Conservation (phyloP, 331 rosid genomes). For the Acacia concinna region DNA sequence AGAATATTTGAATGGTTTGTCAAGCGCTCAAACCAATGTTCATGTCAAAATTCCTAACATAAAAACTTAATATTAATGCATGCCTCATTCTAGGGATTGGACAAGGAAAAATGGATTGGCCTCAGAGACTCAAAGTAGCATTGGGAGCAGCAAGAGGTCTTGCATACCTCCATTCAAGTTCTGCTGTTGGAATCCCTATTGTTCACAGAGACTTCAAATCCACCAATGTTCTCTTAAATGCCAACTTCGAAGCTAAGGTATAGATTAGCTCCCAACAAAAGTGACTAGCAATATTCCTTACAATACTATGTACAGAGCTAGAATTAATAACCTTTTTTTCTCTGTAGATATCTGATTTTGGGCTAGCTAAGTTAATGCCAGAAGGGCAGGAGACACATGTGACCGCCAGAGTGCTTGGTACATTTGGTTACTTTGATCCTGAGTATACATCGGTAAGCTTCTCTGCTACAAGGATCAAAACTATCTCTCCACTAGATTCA, state of each 20-base stretch:
- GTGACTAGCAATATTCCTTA: not conserved
- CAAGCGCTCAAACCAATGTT: not conserved
- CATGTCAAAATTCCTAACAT: not conserved
- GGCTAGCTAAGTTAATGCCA: slow-evolving; percentile 88
- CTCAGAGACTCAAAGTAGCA: slow-evolving; percentile 72
- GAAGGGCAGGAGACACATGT: slow-evolving; percentile 70
- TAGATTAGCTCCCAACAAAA: not conserved
- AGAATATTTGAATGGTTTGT: slow-evolving; percentile 79
- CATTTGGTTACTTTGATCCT: slow-evolving; percentile 85
- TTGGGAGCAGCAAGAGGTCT: slow-evolving; percentile 87
- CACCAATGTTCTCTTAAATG: slow-evolving; percentile 61
- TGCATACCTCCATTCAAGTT: slow-evolving; percentile 75
- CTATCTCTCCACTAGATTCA: not conserved
- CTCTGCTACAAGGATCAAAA: not conserved
- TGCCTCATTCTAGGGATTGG: slow-evolving; percentile 47
- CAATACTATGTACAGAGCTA: not conserved
- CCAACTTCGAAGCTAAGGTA: slow-evolving; percentile 72
- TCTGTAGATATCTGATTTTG: slow-evolving; percentile 78
- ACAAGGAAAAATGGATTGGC: slow-evolving; percentile 73
- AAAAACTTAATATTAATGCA: slow-evolving; percentile 2
- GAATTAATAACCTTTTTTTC: not conserved
- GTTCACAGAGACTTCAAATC: slow-evolving; percentile 89
- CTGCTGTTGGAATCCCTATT: slow-evolving; percentile 76
- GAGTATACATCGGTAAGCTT: slow-evolving; percentile 79
- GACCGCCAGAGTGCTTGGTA: slow-evolving; percentile 76